phyloP scores from a whole-genome alignment of 208 protist genomes.

The Strigomonas galati region DNA sequence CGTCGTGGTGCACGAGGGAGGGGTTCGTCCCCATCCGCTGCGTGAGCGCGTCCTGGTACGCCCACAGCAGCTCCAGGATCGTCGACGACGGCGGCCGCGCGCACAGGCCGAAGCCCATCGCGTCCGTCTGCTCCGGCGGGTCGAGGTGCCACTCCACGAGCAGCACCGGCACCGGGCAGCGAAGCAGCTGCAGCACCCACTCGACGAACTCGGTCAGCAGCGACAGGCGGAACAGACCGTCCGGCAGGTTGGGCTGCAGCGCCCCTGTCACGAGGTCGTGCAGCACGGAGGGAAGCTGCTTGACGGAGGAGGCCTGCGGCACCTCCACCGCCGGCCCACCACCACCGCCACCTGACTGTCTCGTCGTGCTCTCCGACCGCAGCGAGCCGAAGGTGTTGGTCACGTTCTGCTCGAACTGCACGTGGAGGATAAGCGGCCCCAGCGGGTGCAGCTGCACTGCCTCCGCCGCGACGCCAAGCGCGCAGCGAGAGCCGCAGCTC shows the following conservation, averaged over 20 bases:
- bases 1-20: slow-evolving; percentile 27
- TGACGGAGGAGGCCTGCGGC: not conserved
- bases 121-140: not conserved
- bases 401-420: slow-evolving; percentile 39
- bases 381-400: not conserved
- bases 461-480: slow-evolving; percentile 38
- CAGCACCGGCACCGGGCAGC: slow-evolving; percentile 34
- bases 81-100: not conserved
- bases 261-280: slow-evolving; percentile 1
- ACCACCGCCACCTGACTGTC: not conserved
- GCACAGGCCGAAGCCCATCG: not conserved
- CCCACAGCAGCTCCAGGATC: slow-evolving; percentile 17
- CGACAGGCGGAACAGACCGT: not conserved
- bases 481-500: slow-evolving; percentile 43
- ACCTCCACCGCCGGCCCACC: not conserved
- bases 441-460: slow-evolving; percentile 54
- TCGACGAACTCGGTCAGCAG: slow-evolving; percentile 34
- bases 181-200: slow-evolving; percentile 48
- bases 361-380: slow-evolving; percentile 17
- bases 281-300: not conserved
- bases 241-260: not conserved
- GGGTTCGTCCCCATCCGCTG: slow-evolving; percentile 19
- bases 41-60: slow-evolving; percentile 15
- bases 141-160: slow-evolving; percentile 55
- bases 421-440: slow-evolving; percentile 58